phyloP scores from a whole-genome alignment of 352 stramenopile species.

The Pythium folliculosum region DNA sequence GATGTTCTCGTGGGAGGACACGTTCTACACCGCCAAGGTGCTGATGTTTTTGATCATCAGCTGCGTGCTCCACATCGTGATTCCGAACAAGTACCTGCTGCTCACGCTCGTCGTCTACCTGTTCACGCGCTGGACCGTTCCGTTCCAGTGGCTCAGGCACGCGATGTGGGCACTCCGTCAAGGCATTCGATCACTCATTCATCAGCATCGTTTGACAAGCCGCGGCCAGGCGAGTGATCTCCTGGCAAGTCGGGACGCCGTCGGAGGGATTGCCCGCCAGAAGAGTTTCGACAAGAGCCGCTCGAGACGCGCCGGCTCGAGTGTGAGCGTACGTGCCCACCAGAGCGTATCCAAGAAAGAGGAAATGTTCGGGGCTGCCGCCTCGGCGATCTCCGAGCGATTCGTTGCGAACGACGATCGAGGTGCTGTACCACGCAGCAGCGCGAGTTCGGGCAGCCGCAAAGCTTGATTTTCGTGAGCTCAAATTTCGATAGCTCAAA shows the following conservation, averaged over 20 bases:
- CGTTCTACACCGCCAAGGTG: slow-evolving; percentile 81
- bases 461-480: not conserved
- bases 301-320: slow-evolving; percentile 59
- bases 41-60: slow-evolving; percentile 83
- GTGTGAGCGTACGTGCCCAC: slow-evolving; percentile 58
- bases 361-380: slow-evolving; percentile 79
- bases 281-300: slow-evolving; percentile 43
- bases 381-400: slow-evolving; percentile 74
- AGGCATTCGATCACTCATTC: slow-evolving; percentile 63
- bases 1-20: slow-evolving; percentile 89
- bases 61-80: slow-evolving; percentile 83
- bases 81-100: slow-evolving; percentile 85
- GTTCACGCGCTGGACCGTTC: slow-evolving; percentile 81
- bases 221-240: slow-evolving; percentile 63
- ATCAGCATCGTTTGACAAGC: slow-evolving; percentile 77
- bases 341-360: slow-evolving; percentile 85
- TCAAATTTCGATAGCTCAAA: not conserved
- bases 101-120: slow-evolving; percentile 77
- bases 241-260: slow-evolving; percentile 30
- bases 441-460: not conserved
- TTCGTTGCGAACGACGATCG: slow-evolving; percentile 59
- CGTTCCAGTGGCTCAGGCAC: slow-evolving; percentile 72
- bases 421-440: slow-evolving; percentile 7
- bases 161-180: slow-evolving; percentile 67
- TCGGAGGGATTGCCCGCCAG: slow-evolving; percentile 5